Percentiles rank a stretch among this genome's conserved stretches.
phyloP scores from a whole-genome alignment of 192 early-diverging fungal genomes.

The Mortierella claussenii region DNA sequence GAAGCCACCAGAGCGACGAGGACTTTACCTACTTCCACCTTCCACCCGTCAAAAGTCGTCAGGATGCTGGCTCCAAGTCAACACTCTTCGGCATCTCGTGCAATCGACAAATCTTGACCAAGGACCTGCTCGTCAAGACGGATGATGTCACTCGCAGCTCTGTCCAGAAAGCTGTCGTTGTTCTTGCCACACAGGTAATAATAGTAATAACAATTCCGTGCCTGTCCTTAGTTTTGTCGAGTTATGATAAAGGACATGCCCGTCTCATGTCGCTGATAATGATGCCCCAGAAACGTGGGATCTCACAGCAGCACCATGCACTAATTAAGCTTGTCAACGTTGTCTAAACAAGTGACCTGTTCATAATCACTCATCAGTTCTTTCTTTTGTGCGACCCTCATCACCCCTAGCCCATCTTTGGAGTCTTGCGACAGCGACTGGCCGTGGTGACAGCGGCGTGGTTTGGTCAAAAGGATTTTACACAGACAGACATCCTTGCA shows the following conservation, averaged over 20 bases:
- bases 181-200: conserved; percentile 74
- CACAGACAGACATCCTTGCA: conserved; percentile 79
- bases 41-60: conserved; percentile 75
- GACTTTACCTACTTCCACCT: conserved; percentile 89
- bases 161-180: conserved; percentile 85
- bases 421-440: conserved; percentile 76
- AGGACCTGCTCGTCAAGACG: conserved; percentile 76
- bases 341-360: conserved; percentile 9
- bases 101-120: conserved; percentile 80
- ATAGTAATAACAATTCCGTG: no score
- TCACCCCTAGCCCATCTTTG: conserved; percentile 67
- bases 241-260: neutral
- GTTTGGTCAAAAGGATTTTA: conserved; percentile 83
- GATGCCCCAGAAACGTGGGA: conserved; percentile 3
- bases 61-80: conserved; percentile 64
- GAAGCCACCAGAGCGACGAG: conserved; percentile 82
- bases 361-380: neutral
- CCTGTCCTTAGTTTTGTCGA: no score
- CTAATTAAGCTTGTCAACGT: no score
- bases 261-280: no score
- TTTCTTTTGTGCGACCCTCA: neutral
- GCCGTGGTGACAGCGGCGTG: conserved; percentile 83
- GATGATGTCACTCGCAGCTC: conserved; percentile 81
- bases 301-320: no score
- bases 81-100: conserved; percentile 88